Evolutionary conservation across 2,329 filamentous ascomycete species (phyloP).

Genomic region (Clarireedia sp.): DNA sequence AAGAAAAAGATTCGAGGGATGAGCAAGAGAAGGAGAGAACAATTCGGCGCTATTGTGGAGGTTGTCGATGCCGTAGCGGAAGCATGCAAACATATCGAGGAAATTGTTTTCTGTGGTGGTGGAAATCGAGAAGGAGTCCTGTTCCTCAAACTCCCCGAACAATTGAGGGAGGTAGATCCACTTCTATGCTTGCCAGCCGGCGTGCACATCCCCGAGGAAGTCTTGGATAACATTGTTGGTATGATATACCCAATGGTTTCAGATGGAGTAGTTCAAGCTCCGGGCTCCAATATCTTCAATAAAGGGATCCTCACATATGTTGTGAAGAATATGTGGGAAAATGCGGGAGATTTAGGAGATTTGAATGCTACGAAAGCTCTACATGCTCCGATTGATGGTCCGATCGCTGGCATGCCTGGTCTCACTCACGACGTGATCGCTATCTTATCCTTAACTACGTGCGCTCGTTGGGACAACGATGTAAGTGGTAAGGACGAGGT

Average conservation of each 20-base stretch:
- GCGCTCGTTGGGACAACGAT: conserved; percentile 64
- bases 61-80: conserved; percentile 68
- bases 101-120: conserved; percentile 77
- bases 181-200: conserved; percentile 37
- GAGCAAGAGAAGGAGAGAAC: conserved; percentile 67
- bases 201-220: background rate
- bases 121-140: conserved; percentile 80
- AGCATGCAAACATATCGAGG: conserved; percentile 61
- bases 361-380: conserved; percentile 60
- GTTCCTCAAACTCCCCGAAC: conserved; percentile 57
- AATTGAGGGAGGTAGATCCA: conserved; percentile 57
- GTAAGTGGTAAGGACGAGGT: conserved; percentile 40
- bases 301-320: conserved; percentile 39
- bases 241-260: no score
- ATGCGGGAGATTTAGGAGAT: conserved; percentile 40
- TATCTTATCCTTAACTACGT: conserved; percentile 62
- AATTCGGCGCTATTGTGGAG: conserved; percentile 77
- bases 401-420: conserved; percentile 58
- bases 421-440: conserved; percentile 66
- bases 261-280: background rate
- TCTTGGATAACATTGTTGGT: no score
- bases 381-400: conserved; percentile 61
- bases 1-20: conserved; percentile 63
- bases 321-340: conserved; percentile 43
- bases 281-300: conserved; percentile 33